These are phyloP conservation scores for Monilinia aucupariae DNA, from an alignment of 2,329 filamentous ascomycete species.

Conservation along the genomic window DNA sequence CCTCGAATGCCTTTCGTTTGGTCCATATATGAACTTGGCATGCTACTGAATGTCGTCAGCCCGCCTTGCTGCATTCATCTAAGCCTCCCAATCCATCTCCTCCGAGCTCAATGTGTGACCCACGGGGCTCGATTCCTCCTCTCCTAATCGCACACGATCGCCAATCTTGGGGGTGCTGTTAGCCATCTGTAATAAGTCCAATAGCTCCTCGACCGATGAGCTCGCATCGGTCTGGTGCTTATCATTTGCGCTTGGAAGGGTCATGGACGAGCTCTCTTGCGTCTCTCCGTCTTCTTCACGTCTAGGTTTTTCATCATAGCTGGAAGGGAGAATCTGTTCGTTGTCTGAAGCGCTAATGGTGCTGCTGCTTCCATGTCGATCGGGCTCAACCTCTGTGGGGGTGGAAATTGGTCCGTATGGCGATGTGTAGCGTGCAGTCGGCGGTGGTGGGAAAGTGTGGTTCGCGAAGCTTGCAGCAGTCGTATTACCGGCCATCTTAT, in stretches of 20 bases:
- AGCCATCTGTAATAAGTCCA: background rate
- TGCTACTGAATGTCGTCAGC: too few species aligned
- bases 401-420: background rate
- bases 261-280: slow-evolving; percentile 69
- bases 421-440: background rate
- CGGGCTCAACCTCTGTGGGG: accelerated
- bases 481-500: background rate
- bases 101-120: background rate
- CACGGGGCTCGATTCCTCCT: too few species aligned
- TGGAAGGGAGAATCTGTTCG: too few species aligned
- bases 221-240: slow-evolving; percentile 59
- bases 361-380: background rate
- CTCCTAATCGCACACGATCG: too few species aligned
- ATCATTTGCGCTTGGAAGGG: slow-evolving; percentile 56
- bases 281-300: slow-evolving; percentile 54
- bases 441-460: background rate
- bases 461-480: background rate
- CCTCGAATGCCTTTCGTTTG: too few species aligned
- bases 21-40: too few species aligned
- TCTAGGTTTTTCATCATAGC: too few species aligned
- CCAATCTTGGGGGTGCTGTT: too few species aligned
- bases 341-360: background rate
- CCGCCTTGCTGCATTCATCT: background rate
- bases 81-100: background rate
- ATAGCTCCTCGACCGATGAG: slow-evolving; percentile 33